Percentiles rank a stretch among this genome's conserved stretches.
Conservation (phyloP, 257 asterid genomes). For the Salvia miltiorrhiza region DNA sequence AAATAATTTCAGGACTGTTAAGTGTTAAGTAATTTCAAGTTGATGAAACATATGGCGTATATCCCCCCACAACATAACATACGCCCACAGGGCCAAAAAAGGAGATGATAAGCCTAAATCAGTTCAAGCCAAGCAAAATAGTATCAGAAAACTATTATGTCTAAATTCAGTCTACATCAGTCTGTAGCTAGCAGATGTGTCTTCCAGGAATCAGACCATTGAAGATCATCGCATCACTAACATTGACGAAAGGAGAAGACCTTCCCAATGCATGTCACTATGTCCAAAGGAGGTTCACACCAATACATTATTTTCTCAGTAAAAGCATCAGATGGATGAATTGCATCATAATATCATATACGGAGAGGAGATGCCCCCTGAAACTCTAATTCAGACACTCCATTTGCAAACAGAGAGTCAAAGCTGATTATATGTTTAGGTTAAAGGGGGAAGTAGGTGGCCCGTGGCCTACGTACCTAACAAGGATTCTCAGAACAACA, state of each 20-base stretch:
- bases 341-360: neutral
- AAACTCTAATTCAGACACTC: conserved; percentile 9
- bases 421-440: conserved; percentile 3
- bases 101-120: neutral
- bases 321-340: neutral
- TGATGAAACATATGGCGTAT: neutral
- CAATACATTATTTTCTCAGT: neutral
- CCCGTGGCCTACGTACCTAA: neutral
- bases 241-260: neutral
- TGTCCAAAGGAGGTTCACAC: neutral
- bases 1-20: conserved; percentile 14
- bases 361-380: neutral
- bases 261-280: neutral
- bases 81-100: neutral
- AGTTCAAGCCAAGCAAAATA: neutral
- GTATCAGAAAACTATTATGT: neutral
- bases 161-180: neutral
- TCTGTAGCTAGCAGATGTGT: neutral
- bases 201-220: neutral
- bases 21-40: neutral
- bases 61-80: neutral
- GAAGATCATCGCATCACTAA: neutral
- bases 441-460: conserved; percentile 1
- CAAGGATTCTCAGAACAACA: neutral
- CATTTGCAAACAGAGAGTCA: neutral